A percentile compares a stretch with the other conserved stretches of the same genome.
phyloP scores from a whole-genome alignment of 1,284 basidiomycete genomes.

The Rhodotorula sp. region DNA sequence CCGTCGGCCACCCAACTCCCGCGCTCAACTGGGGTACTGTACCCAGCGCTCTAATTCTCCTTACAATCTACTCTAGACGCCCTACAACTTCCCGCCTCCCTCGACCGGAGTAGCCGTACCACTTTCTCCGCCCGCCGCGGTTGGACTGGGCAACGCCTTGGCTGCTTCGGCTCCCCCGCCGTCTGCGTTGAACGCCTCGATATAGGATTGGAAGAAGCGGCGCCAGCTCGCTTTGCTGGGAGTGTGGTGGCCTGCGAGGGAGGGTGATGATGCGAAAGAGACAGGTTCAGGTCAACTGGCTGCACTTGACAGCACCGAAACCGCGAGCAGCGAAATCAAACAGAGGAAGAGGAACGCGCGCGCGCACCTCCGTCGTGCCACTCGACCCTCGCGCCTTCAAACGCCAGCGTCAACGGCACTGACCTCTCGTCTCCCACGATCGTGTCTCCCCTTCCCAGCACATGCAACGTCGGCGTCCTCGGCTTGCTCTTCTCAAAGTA shows the following conservation, averaged over 20 bases:
- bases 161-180: conserved; percentile 13
- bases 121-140: conserved; percentile 1
- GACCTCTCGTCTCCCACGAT: conserved; percentile 73
- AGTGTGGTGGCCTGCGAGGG: conserved; percentile 67
- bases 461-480: conserved; percentile 68
- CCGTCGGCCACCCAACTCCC: no score
- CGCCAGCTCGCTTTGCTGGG: conserved; percentile 72
- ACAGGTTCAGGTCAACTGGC: background rate
- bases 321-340: no score
- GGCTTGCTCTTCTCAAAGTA: conserved; percentile 47
- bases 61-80: no score
- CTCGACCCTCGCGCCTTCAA: conserved; percentile 62
- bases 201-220: conserved; percentile 57
- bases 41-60: no score
- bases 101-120: background rate
- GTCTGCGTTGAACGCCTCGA: conserved; percentile 21
- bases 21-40: no score
- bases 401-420: conserved; percentile 61
- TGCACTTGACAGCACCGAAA: no score
- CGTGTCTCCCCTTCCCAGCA: conserved; percentile 77
- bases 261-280: background rate
- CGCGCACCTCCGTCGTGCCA: conserved; percentile 69
- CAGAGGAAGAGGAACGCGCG: no score
- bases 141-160: conserved; percentile 16
- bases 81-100: conserved; percentile 18